Conservation (phyloP, 257 asterid species). For the Coffea canephora region DNA sequence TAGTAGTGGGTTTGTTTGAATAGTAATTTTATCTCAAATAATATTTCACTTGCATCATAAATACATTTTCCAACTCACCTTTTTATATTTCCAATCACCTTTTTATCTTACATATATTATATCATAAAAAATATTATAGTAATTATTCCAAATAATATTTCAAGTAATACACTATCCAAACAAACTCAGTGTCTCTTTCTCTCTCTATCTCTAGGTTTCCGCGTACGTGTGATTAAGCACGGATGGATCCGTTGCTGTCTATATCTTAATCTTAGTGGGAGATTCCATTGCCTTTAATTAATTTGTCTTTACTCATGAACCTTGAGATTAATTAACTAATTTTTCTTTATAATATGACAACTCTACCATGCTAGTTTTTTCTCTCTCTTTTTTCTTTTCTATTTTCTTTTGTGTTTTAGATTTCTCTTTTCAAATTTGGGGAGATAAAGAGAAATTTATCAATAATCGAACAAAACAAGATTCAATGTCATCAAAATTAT, state of each 20-base stretch:
- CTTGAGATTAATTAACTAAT: not conserved
- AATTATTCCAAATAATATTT: no score
- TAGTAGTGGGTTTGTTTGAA: no score
- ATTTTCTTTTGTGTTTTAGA: no score
- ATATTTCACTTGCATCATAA: no score
- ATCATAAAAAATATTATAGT: no score
- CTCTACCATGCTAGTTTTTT: not conserved
- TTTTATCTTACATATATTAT: no score
- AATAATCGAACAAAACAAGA: not conserved
- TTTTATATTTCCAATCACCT: no score
- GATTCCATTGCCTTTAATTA: constrained; percentile 55
- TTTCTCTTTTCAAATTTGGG: not conserved
- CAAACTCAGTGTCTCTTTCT: constrained; percentile 58
- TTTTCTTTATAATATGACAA: not conserved
- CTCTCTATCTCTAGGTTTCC: constrained; percentile 47
- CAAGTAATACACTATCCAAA: no score
- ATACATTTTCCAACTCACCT: no score
- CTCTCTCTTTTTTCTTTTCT: not conserved
- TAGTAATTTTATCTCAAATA: no score
- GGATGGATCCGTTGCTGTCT: constrained; percentile 56
- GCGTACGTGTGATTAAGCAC: constrained; percentile 70
- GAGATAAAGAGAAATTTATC: no score
- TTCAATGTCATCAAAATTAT: not conserved
- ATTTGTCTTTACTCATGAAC: constrained; percentile 52
- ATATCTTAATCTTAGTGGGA: constrained; percentile 27